These are phyloP conservation scores for Astragalus membranaceus DNA, from an alignment of 306 rosid genomes.

Conservation along the genomic window DNA sequence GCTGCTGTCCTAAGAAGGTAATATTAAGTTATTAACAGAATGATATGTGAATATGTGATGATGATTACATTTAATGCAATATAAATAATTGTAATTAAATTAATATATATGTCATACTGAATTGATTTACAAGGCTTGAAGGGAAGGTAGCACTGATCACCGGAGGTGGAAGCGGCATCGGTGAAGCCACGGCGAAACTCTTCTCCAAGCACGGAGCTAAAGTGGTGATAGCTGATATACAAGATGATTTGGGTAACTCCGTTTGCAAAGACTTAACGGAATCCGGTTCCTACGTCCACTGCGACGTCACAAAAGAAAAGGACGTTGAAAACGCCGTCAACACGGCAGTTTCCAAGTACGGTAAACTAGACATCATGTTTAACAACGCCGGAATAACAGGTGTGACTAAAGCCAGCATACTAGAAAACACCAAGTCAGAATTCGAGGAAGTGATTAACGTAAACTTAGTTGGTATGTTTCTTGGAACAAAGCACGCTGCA, in stretches of 20 bases:
- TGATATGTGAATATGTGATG: too few species aligned
- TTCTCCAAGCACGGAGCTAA: slow-evolving; percentile 47
- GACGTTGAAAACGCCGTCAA: slow-evolving; percentile 30
- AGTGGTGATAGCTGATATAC: slow-evolving; percentile 38
- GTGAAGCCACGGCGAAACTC: slow-evolving; percentile 35
- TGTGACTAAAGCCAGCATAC: slow-evolving; percentile 8
- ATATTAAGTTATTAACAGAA: not conserved
- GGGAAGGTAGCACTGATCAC: slow-evolving; percentile 48
- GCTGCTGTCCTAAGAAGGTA: not conserved
- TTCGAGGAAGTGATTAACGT: slow-evolving; percentile 33
- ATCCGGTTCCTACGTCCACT: slow-evolving; percentile 26
- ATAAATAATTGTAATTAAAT: too few species aligned
- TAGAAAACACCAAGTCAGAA: not conserved
- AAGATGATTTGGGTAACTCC: slow-evolving; percentile 33
- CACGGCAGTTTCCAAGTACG: slow-evolving; percentile 20
- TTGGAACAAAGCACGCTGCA: slow-evolving; percentile 49
- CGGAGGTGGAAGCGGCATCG: slow-evolving; percentile 46
- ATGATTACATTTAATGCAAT: not conserved
- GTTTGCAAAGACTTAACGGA: slow-evolving; percentile 10
- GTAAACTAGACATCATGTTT: slow-evolving; percentile 51
- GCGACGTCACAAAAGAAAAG: slow-evolving; percentile 35
- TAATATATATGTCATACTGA: too few species aligned
- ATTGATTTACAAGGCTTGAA: slow-evolving; percentile 31
- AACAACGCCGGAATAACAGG: slow-evolving; percentile 38
- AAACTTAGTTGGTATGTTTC: slow-evolving; percentile 30